Percentiles rank a stretch among this genome's conserved stretches.
Evolutionary conservation across 139 green algal species (phyloP).

Genomic region (Eudorina sp.): DNA sequence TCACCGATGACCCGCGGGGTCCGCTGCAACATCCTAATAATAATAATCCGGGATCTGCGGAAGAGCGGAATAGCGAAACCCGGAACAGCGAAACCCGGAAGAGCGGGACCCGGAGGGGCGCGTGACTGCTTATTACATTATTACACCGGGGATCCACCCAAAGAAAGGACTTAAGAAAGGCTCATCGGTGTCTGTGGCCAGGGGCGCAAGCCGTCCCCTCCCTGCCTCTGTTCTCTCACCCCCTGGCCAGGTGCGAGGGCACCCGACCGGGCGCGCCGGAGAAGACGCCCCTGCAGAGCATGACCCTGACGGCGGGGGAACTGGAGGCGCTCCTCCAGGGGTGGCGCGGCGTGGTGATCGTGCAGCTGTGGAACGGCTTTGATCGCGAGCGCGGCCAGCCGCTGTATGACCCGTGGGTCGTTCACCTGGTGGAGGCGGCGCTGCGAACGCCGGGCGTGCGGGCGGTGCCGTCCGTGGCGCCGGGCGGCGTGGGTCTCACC

Average conservation of each 20-base stretch:
- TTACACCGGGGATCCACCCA: too few species aligned
- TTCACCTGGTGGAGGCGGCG: slow-evolving; percentile 36
- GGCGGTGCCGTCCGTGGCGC: slow-evolving; percentile 23
- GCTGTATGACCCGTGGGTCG: slow-evolving; percentile 49
- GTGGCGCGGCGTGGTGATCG: slow-evolving; percentile 42
- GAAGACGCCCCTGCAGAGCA: slow-evolving; percentile 47
- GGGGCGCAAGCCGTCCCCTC: too few species aligned
- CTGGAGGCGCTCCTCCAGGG: slow-evolving; percentile 39
- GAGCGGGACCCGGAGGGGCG: too few species aligned
- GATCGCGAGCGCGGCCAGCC: slow-evolving; percentile 47
- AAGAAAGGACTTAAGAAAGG: too few species aligned
- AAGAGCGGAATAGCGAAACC: too few species aligned
- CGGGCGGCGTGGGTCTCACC: slow-evolving; percentile 48
- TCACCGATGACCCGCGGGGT: too few species aligned
- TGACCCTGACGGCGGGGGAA: slow-evolving; percentile 52
- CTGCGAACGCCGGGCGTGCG: slow-evolving; percentile 32
- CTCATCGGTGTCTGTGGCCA: too few species aligned
- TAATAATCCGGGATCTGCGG: too few species aligned
- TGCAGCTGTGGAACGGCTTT: slow-evolving; percentile 65
- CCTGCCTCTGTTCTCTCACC: not conserved
- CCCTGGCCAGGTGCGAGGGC: slow-evolving; percentile 47
- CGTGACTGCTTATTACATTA: too few species aligned
- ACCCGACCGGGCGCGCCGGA: slow-evolving; percentile 33
- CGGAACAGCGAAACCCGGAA: too few species aligned
- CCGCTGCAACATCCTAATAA: too few species aligned